These are phyloP conservation scores for Catenaria anguillulae DNA, from an alignment of 371 early-diverging fungal species.

Conservation along the genomic window DNA sequence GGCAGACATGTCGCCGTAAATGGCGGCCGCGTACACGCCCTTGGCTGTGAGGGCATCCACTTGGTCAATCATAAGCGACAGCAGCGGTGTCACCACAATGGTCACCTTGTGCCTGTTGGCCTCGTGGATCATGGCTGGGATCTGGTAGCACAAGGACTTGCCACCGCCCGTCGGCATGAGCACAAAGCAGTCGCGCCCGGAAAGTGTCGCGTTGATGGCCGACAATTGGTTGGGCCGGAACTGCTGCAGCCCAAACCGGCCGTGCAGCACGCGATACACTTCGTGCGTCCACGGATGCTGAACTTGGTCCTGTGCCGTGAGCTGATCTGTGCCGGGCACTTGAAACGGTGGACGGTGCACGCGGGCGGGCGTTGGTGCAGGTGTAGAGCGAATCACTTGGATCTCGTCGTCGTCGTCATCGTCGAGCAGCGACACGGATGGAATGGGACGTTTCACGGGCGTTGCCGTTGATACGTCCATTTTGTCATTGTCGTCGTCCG, in stretches of 20 bases:
- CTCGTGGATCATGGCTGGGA: conserved; percentile 63
- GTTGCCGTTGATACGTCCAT: too few relatives aligned
- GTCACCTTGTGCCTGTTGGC: conserved; percentile 68
- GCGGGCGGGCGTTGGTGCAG: too few relatives aligned
- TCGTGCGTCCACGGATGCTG: conserved; percentile 63
- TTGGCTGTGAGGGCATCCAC: conserved; percentile 59
- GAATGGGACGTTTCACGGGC: too few relatives aligned
- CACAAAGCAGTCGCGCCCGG: conserved; percentile 88
- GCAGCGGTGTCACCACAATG: conserved; percentile 90
- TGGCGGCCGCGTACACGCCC: conserved; percentile 60
- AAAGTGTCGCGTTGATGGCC: conserved; percentile 80
- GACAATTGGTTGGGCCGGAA: conserved; percentile 90
- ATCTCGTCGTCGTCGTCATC: too few relatives aligned
- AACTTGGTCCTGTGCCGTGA: too few relatives aligned
- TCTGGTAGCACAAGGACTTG: conserved; percentile 95
- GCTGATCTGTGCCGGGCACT: neutral
- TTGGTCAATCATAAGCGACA: conserved; percentile 98
- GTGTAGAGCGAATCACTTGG: too few relatives aligned
- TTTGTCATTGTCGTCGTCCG: too few relatives aligned
- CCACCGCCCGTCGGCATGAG: conserved; percentile 99
- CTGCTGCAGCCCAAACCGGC: conserved; percentile 55
- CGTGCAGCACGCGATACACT: conserved; percentile 49
- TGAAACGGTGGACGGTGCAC: neutral
- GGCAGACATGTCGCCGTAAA: conserved; percentile 46
- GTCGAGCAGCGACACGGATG: too few relatives aligned